These are phyloP conservation scores for Fraxinus pennsylvanica DNA, from an alignment of 257 asterid species.

Conservation along the genomic window DNA sequence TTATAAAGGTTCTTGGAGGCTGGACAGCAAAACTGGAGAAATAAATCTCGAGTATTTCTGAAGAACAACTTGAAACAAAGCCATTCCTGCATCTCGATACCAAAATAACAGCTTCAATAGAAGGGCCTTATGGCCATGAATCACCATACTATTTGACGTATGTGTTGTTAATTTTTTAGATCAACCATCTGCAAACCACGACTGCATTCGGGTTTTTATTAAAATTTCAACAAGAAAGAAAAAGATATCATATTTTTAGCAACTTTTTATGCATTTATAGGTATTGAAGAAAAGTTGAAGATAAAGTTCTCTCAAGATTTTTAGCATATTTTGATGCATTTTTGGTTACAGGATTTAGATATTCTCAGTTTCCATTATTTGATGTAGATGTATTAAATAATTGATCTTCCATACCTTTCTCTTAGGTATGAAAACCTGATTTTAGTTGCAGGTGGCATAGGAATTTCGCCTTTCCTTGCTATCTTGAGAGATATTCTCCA, in stretches of 20 bases:
- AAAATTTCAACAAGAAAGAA: neutral
- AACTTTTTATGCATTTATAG: neutral
- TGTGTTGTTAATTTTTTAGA: constrained; percentile 5
- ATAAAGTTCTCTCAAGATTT: too few relatives aligned
- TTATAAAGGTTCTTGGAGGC: constrained; percentile 65
- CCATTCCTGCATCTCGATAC: constrained; percentile 30
- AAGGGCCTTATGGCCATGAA: constrained; percentile 92
- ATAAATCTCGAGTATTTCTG: constrained; percentile 29
- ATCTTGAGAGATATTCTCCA: constrained; percentile 76
- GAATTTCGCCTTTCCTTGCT: constrained; percentile 82
- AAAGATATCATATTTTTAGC: neutral
- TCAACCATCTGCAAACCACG: too few relatives aligned
- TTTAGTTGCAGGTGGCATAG: constrained; percentile 90
- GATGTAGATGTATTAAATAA: neutral
- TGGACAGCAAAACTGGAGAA: constrained; percentile 58
- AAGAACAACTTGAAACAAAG: constrained; percentile 26
- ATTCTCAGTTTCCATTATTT: neutral
- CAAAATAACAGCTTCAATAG: constrained; percentile 59
- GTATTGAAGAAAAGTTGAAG: neutral
- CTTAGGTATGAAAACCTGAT: constrained; percentile 73
- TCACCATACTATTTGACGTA: constrained; percentile 73
- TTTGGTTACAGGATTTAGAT: neutral
- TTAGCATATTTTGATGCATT: too few relatives aligned
- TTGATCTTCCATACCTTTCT: constrained; percentile 12
- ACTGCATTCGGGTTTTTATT: too few relatives aligned